These are phyloP conservation scores for Microsporum ferrugineum DNA, from an alignment of 2,329 filamentous ascomycete genomes.

Conservation along the genomic window DNA sequence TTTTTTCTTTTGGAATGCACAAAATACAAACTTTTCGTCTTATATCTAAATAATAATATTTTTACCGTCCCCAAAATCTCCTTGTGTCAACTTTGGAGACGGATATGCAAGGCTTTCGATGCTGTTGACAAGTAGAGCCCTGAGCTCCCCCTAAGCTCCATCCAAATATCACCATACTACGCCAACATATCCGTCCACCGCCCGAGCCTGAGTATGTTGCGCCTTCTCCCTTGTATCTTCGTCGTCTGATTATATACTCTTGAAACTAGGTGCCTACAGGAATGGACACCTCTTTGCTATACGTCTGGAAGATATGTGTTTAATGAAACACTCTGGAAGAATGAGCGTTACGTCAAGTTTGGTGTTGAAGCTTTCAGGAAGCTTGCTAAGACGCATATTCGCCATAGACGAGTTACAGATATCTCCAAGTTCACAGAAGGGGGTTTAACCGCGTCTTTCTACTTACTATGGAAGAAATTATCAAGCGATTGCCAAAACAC, in stretches of 20 bases:
- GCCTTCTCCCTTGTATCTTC: not conserved
- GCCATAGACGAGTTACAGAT: slow-evolving; percentile 6
- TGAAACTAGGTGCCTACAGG: not conserved
- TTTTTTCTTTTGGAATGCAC: too few species aligned
- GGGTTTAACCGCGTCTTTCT: slow-evolving; percentile 19
- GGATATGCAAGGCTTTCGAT: too few species aligned
- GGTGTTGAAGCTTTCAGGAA: slow-evolving; percentile 10
- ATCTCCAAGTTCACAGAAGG: slow-evolving; percentile 19
- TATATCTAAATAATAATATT: too few species aligned
- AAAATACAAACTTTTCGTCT: too few species aligned
- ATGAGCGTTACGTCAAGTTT: slow-evolving; percentile 11
- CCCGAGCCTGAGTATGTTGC: not conserved
- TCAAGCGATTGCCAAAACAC: slow-evolving; percentile 20
- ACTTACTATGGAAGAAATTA: slow-evolving; percentile 16
- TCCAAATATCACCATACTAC: too few species aligned
- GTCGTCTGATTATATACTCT: not conserved
- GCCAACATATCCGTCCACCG: too few species aligned
- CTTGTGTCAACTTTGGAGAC: too few species aligned
- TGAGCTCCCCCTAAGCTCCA: too few species aligned
- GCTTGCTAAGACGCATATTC: slow-evolving; percentile 5
- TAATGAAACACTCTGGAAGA: slow-evolving; percentile 9
- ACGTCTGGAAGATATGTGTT: slow-evolving; percentile 11
- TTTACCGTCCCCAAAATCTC: too few species aligned
- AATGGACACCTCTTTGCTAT: slow-evolving; percentile 8
- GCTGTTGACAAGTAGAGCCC: too few species aligned